phyloP scores from a whole-genome alignment of 257 asterid genomes.

The Jasminum sambac region DNA sequence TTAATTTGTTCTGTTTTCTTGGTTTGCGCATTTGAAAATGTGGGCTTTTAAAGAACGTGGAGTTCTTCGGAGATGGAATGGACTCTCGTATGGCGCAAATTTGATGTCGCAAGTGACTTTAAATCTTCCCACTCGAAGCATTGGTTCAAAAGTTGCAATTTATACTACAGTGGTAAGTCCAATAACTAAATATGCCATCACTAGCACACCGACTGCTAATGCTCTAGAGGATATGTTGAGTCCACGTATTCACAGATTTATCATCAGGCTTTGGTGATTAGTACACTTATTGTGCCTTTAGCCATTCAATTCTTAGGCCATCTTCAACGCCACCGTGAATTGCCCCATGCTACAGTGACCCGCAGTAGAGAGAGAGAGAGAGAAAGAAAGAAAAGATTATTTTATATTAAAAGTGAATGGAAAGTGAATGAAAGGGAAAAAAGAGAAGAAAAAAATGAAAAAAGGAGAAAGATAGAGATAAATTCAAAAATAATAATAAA shows the following conservation, averaged over 20 bases:
- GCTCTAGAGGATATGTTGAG: conserved; percentile 24
- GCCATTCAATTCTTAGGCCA: conserved; percentile 18
- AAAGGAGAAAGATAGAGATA: no score
- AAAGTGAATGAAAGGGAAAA: no score
- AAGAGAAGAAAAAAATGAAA: no score
- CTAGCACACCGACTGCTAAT: conserved; percentile 16
- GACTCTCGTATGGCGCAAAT: conserved; percentile 36
- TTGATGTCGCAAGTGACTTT: conserved; percentile 20
- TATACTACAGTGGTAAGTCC: no score
- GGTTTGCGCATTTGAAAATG: conserved; percentile 32
- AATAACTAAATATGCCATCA: neutral
- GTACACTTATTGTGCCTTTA: conserved; percentile 23
- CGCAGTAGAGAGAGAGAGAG: no score
- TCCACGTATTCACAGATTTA: neutral
- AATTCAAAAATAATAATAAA: no score
- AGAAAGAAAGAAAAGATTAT: no score
- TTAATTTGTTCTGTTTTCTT: conserved; percentile 16
- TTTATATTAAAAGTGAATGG: no score
- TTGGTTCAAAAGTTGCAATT: neutral
- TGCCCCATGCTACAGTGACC: no score
- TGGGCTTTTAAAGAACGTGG: conserved; percentile 34
- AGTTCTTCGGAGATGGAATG: no score
- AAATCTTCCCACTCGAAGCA: neutral
- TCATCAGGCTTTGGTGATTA: conserved; percentile 19
- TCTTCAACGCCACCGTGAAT: no score